A percentile compares a stretch with the other conserved stretches of the same genome.
phyloP scores from a whole-genome alignment of 2,329 filamentous ascomycete species.

The Colletotrichum abscissum region DNA sequence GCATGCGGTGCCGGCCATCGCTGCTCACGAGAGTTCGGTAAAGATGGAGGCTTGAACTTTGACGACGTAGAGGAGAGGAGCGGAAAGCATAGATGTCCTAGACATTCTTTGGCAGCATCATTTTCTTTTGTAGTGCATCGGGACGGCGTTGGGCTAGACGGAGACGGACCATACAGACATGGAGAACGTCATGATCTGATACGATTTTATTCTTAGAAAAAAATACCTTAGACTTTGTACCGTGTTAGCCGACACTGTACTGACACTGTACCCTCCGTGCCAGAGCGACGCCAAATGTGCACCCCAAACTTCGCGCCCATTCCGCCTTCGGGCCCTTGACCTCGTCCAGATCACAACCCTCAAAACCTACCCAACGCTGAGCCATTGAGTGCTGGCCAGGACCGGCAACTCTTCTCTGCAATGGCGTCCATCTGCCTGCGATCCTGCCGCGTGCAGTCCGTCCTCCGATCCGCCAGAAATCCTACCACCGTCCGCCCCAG shows the following conservation, averaged over 20 bases:
- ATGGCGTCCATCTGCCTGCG: constrained; percentile 47
- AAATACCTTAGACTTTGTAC: constrained; percentile 9
- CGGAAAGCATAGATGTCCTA: not conserved
- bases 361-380: constrained; percentile 29
- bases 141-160: constrained; percentile 22
- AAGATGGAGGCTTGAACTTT: constrained; percentile 32
- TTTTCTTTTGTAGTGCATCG: constrained; percentile 27
- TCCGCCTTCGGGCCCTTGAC: constrained; percentile 9
- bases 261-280: constrained; percentile 2
- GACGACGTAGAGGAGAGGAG: not conserved
- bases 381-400: constrained; percentile 48
- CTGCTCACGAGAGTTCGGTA: not conserved
- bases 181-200: constrained; percentile 31
- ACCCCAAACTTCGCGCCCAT: constrained; percentile 9
- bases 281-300: constrained; percentile 18
- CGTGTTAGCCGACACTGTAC: not conserved
- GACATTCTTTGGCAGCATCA: not conserved
- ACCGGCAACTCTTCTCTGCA: constrained; percentile 39
- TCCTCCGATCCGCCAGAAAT: constrained; percentile 38
- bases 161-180: constrained; percentile 4
- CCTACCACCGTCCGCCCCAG: constrained; percentile 35
- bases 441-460: constrained; percentile 39
- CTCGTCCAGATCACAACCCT: constrained; percentile 13
- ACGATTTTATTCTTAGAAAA: constrained; percentile 1
- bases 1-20: constrained; percentile 23